Evolutionary conservation across 1,284 basidiomycete species (phyloP), one percentile per base, ranked within the genome.

Genomic region (Mycosarcoma mackinlayi): DNA sequence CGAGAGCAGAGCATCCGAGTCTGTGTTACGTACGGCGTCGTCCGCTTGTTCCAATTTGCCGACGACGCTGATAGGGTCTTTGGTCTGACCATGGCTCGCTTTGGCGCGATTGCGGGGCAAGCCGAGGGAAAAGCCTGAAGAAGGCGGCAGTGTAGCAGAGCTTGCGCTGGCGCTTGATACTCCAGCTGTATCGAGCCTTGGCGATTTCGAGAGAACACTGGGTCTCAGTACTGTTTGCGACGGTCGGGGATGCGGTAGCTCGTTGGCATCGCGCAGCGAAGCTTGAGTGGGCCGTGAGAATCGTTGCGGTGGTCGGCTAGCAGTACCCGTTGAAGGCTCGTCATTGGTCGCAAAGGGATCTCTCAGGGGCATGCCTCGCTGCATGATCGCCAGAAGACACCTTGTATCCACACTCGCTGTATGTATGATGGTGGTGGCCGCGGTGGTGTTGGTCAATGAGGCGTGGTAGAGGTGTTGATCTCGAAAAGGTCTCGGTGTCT

Each of bases 1-100:
- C 9, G 93, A 90, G 2, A 88, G 84, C 0, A 90, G 87, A 0
- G 91, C 91, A 77, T 92, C 91, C 33, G 85, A 84, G 81, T 92
- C 91, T 1, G 91, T 92, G 21, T 86, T 85, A 28, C 91, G 86
- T 30, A 91, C 86, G 3, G 90, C 88, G 30, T 86, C 85, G 79
- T 91, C 90, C 1, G 84, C 68, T 45, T 70, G 61, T 23, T 8
- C 40, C 13, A 21, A 27, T 38, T n/a, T 33, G 4, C 45, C 31
- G 3, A 37, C 9, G 19, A 19, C 23, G 19, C 8, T 24, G 14
- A 30, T n/a, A 14, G 40, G 21, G 5, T 33, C 19, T 9, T 41
- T 31, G 21, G 31, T 5, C 1, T 41, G 47, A 7, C 23, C 40
- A 14, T 16, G 3, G 10, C 40, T 23, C 2, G 45, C 35, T 33